Evolutionary conservation across 495 filamentous ascomycete genomes (phyloP), one percentile per base, ranked within the genome.

Genomic region (Thermochaetoides thermophila): DNA sequence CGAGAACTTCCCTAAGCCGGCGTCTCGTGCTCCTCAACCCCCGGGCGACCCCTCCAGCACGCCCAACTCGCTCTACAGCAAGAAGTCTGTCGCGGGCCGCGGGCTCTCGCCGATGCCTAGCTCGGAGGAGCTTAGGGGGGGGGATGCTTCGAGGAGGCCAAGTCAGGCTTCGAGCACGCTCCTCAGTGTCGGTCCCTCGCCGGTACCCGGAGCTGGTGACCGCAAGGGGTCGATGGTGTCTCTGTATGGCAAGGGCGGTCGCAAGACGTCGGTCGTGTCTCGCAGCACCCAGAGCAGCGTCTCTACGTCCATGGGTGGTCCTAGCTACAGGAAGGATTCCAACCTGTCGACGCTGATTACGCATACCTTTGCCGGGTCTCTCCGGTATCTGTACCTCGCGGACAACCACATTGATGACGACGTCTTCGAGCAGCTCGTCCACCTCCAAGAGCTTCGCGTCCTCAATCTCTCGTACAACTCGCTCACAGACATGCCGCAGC

Each of bases 391-490:
- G 1, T 84, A 78, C 43, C 66, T 99, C 31, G 91, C 89, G 5
- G 89, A 99, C 50, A 99, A 99, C 48, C 70, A 84, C 38, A 61
- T 99, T 8, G 78, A 83, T 31, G 89, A 96, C 45, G 89, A 96
- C 39, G 77, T 89, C 2, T 94, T 95, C 46, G 84, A 93, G 40
- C 81, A 95, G 48, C 63, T 96, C 19, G 77, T 72, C 0, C 64
- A 84, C 16, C 71, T 99, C 9, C 66, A 76, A 1, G 91, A 95
- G 49, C 56, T 99, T 31, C 75, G 89, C 10, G 66, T 92, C 26
- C 64, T 99, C 29, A 99, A 99, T 42, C 62, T 99, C 13, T 93
- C 86, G 0, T 95, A 95, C 53, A 99, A 99, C 44, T 77, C 83
- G 32, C 60, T 99, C 26, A 86, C 76, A 40, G 89, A 99, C 43